Conservation (phyloP, 2,329 filamentous ascomycete genomes). For the Alternaria postmessia region DNA sequence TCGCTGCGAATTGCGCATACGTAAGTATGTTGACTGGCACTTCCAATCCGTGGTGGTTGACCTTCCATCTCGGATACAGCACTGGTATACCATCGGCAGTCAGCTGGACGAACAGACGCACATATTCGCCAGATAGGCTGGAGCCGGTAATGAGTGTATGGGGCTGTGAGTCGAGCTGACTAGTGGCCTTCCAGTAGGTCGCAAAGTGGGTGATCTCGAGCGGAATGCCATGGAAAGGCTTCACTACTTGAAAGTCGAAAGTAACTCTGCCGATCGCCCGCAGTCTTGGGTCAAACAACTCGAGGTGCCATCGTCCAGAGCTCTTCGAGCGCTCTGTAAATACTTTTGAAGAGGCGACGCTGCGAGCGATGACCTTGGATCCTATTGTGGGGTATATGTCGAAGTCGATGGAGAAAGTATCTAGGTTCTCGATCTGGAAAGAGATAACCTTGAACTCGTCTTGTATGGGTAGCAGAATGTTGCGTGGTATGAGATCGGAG, state of each 20-base stretch:
- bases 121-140: slow-evolving; percentile 93
- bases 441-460: slow-evolving; percentile 93
- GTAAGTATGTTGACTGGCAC: slow-evolving; percentile 83
- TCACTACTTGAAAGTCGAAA: slow-evolving; percentile 95
- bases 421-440: slow-evolving; percentile 94
- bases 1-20: slow-evolving; percentile 72
- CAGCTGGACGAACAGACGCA: slow-evolving; percentile 88
- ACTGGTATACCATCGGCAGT: slow-evolving; percentile 88
- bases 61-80: slow-evolving; percentile 84
- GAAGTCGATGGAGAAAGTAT: slow-evolving; percentile 93
- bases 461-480: slow-evolving; percentile 92
- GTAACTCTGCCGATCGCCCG: slow-evolving; percentile 92
- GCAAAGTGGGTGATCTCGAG: slow-evolving; percentile 98
- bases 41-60: slow-evolving; percentile 77
- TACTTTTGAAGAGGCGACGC: slow-evolving; percentile 85
- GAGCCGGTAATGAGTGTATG: slow-evolving; percentile 92
- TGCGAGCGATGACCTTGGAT: slow-evolving; percentile 96
- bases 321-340: slow-evolving; percentile 80
- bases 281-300: slow-evolving; percentile 89
- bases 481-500: slow-evolving; percentile 94
- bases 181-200: slow-evolving; percentile 99
- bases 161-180: slow-evolving; percentile 84
- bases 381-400: slow-evolving; percentile 98
- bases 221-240: slow-evolving; percentile 90
- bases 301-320: slow-evolving; percentile 81